phyloP scores from a whole-genome alignment of 2,329 filamentous ascomycete species.

The Aotearoamyces nothofagi region DNA sequence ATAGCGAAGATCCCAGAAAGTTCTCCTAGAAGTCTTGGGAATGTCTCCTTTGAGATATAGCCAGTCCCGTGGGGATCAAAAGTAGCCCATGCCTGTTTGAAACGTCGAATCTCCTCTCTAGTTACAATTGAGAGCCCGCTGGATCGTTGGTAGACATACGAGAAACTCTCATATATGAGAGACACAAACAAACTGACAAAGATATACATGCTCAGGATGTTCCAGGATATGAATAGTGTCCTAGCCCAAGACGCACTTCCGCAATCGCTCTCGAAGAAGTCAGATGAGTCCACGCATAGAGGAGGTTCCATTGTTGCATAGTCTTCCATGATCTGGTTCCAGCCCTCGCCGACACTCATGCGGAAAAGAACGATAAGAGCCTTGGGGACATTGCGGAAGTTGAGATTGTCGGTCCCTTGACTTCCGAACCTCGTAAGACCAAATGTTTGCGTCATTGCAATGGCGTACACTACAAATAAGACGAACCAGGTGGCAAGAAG shows the following conservation, averaged over 20 bases:
- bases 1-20: conserved; percentile 93
- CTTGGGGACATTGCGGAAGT: conserved; percentile 88
- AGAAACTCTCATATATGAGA: conserved; percentile 98
- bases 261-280: conserved; percentile 82
- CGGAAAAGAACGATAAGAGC: conserved; percentile 86
- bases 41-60: conserved; percentile 78
- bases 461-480: conserved; percentile 89
- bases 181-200: conserved; percentile 98
- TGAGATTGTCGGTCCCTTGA: conserved; percentile 63
- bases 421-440: conserved; percentile 78
- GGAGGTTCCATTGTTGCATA: conserved; percentile 69
- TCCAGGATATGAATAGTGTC: conserved; percentile 87
- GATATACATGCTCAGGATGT: conserved; percentile 99
- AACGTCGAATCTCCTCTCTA: conserved; percentile 84
- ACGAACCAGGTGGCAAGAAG: conserved; percentile 94
- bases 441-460: conserved; percentile 90
- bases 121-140: conserved; percentile 84
- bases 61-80: conserved; percentile 86
- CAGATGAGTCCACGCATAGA: conserved; percentile 55
- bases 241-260: conserved; percentile 83
- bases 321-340: conserved; percentile 96
- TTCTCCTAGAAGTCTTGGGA: conserved; percentile 78
- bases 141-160: conserved; percentile 94
- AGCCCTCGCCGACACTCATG: conserved; percentile 87
- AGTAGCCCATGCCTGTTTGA: conserved; percentile 97